phyloP scores from a whole-genome alignment of 2,329 filamentous ascomycete genomes.

The Ceratocystis ficicola region DNA sequence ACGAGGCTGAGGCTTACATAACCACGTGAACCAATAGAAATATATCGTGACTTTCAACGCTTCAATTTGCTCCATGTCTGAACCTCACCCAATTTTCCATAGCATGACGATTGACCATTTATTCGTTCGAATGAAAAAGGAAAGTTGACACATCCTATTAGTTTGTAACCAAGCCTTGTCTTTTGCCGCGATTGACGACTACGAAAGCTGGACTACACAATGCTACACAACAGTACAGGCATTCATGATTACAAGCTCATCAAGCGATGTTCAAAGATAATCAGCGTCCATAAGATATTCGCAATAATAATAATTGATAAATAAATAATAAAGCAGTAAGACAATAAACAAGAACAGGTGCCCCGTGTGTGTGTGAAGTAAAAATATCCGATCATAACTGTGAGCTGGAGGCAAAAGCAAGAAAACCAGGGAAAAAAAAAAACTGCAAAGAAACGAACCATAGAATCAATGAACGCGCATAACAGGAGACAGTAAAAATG shows the following conservation, averaged over 20 bases:
- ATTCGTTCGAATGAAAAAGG: too few relatives aligned
- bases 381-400: slow-evolving; percentile 1
- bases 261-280: too few relatives aligned
- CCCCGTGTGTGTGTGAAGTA: not conserved
- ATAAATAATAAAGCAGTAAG: not conserved
- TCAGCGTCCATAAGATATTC: not conserved
- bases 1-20: too few relatives aligned
- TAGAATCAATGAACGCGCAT: slow-evolving; percentile 7
- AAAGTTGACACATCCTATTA: not conserved
- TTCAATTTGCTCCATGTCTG: too few relatives aligned
- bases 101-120: too few relatives aligned
- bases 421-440: not conserved
- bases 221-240: not conserved
- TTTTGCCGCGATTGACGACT: too few relatives aligned
- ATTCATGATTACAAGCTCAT: not conserved
- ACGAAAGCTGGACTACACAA: too few relatives aligned
- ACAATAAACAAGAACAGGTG: not conserved
- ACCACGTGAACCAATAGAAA: too few relatives aligned
- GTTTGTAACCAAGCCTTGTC: not conserved
- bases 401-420: slow-evolving; percentile 1
- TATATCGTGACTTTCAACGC: too few relatives aligned
- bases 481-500: slow-evolving; percentile 7
- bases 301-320: not conserved
- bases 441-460: slow-evolving; percentile 5
- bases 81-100: too few relatives aligned